phyloP scores from a whole-genome alignment of 768 basidiomycete genomes.

The Termitomyces sp. region DNA sequence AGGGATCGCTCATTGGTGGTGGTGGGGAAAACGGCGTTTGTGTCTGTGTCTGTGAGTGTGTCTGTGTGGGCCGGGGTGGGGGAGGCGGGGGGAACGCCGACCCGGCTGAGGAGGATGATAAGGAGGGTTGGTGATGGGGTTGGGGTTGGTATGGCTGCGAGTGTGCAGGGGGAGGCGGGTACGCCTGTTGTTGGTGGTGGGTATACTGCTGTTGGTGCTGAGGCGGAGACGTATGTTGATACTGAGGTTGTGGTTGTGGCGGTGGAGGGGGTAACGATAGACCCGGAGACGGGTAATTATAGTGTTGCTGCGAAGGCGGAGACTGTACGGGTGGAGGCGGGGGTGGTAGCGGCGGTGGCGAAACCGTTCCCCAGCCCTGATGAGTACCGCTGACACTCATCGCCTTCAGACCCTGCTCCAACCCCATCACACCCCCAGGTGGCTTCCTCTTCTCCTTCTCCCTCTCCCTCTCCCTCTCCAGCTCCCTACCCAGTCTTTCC shows the following conservation, averaged over 20 bases:
- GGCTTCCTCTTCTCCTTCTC: slow-evolving; percentile 44
- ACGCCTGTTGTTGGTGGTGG: background rate
- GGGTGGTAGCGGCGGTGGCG: slow-evolving; percentile 16
- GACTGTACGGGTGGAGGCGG: slow-evolving; percentile 6
- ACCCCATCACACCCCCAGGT: slow-evolving; percentile 16
- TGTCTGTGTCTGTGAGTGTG: slow-evolving; percentile 19
- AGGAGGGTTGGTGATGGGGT: slow-evolving; percentile 13
- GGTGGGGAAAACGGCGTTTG: background rate
- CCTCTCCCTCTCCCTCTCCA: slow-evolving; percentile 68
- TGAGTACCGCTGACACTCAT: slow-evolving; percentile 12
- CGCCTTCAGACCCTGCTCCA: slow-evolving; percentile 8
- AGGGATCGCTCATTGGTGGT: slow-evolving; percentile 26
- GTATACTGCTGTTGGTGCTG: slow-evolving; percentile 12
- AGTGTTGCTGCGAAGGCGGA: slow-evolving; percentile 7
- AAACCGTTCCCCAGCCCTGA: slow-evolving; percentile 11
- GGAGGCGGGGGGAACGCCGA: background rate
- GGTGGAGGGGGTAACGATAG: slow-evolving; percentile 16
- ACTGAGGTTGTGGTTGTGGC: slow-evolving; percentile 13
- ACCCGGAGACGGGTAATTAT: slow-evolving; percentile 10
- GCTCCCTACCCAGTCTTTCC: slow-evolving; percentile 56
- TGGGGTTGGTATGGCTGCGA: background rate
- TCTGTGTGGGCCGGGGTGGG: slow-evolving; percentile 17
- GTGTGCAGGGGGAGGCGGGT: background rate
- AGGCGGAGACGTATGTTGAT: slow-evolving; percentile 15
- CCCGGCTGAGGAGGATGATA: slow-evolving; percentile 7